phyloP scores from a whole-genome alignment of 345 rosid species.

The Lumnitzera littorea region DNA sequence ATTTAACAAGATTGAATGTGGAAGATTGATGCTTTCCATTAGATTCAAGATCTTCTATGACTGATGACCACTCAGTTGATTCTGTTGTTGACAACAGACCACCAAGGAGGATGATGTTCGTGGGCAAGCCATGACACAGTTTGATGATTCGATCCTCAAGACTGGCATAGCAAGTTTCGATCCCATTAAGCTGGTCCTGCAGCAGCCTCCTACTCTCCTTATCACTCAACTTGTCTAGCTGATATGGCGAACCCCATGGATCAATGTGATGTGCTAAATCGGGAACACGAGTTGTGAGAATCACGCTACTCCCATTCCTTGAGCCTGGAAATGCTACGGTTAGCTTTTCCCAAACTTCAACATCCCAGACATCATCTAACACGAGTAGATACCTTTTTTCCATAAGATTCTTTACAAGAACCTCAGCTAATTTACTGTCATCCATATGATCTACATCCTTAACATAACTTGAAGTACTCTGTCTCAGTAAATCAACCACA shows the following conservation, averaged over 20 bases:
- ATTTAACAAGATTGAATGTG: not conserved
- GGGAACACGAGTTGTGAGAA: not conserved
- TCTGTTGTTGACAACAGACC: not conserved
- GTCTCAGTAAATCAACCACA: conserved; percentile 10
- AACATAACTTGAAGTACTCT: not conserved
- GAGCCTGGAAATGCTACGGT: not conserved
- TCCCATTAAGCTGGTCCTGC: conserved; percentile 1
- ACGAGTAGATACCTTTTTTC: conserved; percentile 13
- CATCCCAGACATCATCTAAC: not conserved
- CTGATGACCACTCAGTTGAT: no score
- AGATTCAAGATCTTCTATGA: not conserved
- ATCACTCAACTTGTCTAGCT: not conserved
- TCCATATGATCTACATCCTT: conserved; percentile 6
- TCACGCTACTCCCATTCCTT: not conserved
- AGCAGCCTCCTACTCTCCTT: not conserved
- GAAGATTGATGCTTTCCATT: not conserved
- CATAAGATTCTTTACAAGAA: not conserved
- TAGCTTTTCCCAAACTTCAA: not conserved
- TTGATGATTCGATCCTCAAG: not conserved
- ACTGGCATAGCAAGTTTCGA: no score
- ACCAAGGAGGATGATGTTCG: not conserved
- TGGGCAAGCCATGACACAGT: not conserved
- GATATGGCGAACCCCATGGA: not conserved
- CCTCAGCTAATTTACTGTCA: not conserved
- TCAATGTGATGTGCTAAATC: not conserved